A percentile compares a stretch with the other conserved stretches of the same genome.
Conservation (phyloP, 768 basidiomycete genomes). For the Cystobasidium ongulense region DNA sequence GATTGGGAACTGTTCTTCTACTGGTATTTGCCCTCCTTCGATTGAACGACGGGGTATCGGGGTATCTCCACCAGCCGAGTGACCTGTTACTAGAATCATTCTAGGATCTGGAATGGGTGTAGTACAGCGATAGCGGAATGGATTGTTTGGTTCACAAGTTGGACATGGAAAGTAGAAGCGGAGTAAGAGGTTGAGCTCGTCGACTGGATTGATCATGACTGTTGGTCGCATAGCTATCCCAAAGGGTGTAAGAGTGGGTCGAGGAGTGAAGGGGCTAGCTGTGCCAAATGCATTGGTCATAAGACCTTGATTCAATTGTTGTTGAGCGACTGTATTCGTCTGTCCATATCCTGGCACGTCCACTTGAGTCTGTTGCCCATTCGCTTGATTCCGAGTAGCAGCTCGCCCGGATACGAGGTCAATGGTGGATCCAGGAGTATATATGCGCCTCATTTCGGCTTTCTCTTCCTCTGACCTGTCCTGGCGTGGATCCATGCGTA, state of each 20-base stretch:
- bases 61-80: not conserved
- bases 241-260: not conserved
- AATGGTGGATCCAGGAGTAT: constrained; percentile 16
- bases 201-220: constrained; percentile 26
- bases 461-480: constrained; percentile 31
- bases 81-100: constrained; percentile 8
- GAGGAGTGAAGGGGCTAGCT: not conserved
- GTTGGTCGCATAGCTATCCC: constrained; percentile 3
- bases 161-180: constrained; percentile 28
- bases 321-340: not conserved
- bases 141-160: constrained; percentile 20
- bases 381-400: not conserved
- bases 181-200: constrained; percentile 30
- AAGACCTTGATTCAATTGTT: not conserved
- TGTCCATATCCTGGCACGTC: not conserved
- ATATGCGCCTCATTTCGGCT: constrained; percentile 25
- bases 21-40: not conserved
- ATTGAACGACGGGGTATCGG: constrained; percentile 7
- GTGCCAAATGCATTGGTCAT: constrained; percentile 5
- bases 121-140: not conserved
- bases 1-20: not conserved
- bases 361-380: not conserved
- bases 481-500: constrained; percentile 23
- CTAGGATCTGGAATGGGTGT: constrained; percentile 19
- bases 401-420: constrained; percentile 15